Conservation (phyloP, 495 filamentous ascomycete genomes). For the Tuber brumale region DNA sequence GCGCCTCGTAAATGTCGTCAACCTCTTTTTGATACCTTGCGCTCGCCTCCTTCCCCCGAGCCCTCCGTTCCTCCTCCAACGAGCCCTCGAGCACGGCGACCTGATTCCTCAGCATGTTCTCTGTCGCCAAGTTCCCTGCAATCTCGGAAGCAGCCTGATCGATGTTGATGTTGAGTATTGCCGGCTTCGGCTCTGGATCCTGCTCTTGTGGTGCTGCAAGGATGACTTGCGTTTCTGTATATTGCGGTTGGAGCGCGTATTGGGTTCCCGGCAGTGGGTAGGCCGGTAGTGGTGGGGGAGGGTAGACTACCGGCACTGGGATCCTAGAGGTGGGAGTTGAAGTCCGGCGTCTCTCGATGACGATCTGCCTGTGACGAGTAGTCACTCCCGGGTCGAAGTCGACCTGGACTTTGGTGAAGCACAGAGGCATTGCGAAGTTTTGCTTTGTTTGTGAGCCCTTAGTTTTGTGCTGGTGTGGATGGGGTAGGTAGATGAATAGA, state of each 20-base stretch:
- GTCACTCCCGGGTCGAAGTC: background rate
- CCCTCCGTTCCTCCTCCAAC: background rate
- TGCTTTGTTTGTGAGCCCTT: background rate
- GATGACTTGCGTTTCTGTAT: background rate
- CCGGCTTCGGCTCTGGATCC: background rate
- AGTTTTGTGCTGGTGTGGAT: background rate
- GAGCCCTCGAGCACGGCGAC: background rate
- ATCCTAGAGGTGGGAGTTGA: background rate
- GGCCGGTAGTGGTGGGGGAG: background rate
- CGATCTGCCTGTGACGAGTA: background rate
- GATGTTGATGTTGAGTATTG: slow-evolving; percentile 1
- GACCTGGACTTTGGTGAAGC: background rate
- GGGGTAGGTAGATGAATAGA: background rate
- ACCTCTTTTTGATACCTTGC: background rate
- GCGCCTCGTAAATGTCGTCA: background rate
- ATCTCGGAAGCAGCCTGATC: background rate
- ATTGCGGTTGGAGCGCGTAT: background rate
- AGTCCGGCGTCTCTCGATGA: background rate
- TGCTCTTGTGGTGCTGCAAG: background rate
- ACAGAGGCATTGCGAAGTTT: background rate
- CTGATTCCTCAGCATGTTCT: slow-evolving; percentile 1
- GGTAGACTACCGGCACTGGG: background rate
- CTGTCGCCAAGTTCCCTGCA: background rate
- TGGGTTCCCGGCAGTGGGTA: background rate
- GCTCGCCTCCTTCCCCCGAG: background rate